These are phyloP conservation scores for Lecanicillium sp. DNA, from an alignment of 2,329 filamentous ascomycete species.

Conservation along the genomic window DNA sequence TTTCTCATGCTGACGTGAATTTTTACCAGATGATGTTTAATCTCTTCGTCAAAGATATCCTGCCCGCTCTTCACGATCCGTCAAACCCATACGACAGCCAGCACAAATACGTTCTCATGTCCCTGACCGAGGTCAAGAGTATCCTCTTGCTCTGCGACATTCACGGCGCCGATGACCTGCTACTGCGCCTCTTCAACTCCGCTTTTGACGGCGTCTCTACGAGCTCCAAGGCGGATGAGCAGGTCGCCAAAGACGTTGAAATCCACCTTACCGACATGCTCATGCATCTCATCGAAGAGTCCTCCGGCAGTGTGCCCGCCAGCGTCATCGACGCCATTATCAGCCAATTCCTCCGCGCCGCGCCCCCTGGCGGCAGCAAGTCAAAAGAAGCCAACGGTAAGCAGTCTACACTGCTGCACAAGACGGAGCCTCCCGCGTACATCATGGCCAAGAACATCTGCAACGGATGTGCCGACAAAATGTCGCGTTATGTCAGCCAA, in stretches of 20 bases:
- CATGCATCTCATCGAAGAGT: slow-evolving; percentile 81
- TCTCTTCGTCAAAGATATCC: slow-evolving; percentile 74
- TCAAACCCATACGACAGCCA: slow-evolving; percentile 87
- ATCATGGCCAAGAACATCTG: slow-evolving; percentile 95
- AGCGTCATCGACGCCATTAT: slow-evolving; percentile 89
- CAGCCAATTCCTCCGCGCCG: slow-evolving; percentile 88
- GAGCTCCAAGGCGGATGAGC: slow-evolving; percentile 71
- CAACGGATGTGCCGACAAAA: slow-evolving; percentile 82
- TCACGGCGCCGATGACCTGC: slow-evolving; percentile 70
- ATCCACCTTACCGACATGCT: slow-evolving; percentile 86
- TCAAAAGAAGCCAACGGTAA: slow-evolving; percentile 63
- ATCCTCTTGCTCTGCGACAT: slow-evolving; percentile 88
- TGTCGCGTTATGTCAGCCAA: slow-evolving; percentile 88
- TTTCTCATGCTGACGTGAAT: slow-evolving; percentile 18
- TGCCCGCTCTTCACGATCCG: slow-evolving; percentile 80
- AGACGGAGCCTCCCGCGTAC: slow-evolving; percentile 87
- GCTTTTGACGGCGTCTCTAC: slow-evolving; percentile 90
- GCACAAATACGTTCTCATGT: slow-evolving; percentile 85
- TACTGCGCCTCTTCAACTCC: slow-evolving; percentile 74
- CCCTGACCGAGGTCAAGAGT: slow-evolving; percentile 88
- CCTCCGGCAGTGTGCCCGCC: slow-evolving; percentile 61
- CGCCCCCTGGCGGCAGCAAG: slow-evolving; percentile 59
- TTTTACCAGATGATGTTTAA: slow-evolving; percentile 76
- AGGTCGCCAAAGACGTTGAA: slow-evolving; percentile 87
- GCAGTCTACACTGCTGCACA: slow-evolving; percentile 77